Conservation (phyloP, 768 basidiomycete genomes). For the Termitomyces eurrhizus region DNA sequence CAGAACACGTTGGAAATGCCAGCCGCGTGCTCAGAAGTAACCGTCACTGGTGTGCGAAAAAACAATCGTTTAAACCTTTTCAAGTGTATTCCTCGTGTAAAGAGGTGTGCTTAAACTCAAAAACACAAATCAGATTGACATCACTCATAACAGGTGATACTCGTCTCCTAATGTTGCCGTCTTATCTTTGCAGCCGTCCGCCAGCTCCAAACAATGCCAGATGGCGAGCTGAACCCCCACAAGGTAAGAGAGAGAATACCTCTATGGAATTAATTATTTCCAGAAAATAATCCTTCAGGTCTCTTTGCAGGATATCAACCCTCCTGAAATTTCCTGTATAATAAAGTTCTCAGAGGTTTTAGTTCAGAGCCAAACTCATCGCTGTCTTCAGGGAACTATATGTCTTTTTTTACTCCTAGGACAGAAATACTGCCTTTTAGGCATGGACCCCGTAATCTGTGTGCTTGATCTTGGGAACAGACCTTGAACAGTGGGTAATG, state of each 20-base stretch:
- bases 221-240: slow-evolving; percentile 20
- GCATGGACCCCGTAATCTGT: not conserved
- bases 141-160: slow-evolving; percentile 20
- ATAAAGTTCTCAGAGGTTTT: not conserved
- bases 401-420: not conserved
- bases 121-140: not conserved
- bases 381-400: not conserved
- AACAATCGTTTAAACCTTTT: slow-evolving; percentile 22
- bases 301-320: not conserved
- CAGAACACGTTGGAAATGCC: slow-evolving; percentile 21
- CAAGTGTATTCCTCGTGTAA: slow-evolving; percentile 24
- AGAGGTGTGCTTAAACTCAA: slow-evolving; percentile 17
- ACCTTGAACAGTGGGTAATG: not conserved
- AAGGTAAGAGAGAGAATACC: not conserved
- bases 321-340: not conserved
- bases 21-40: slow-evolving; percentile 23
- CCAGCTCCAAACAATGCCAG: slow-evolving; percentile 22
- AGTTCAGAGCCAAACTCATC: not conserved
- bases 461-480: not conserved
- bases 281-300: not conserved
- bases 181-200: not conserved
- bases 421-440: not conserved
- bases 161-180: slow-evolving; percentile 9
- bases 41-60: slow-evolving; percentile 27
- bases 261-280: not conserved